Conservation (phyloP, 2,329 filamentous ascomycete species). For the Fusarium sp. region DNA sequence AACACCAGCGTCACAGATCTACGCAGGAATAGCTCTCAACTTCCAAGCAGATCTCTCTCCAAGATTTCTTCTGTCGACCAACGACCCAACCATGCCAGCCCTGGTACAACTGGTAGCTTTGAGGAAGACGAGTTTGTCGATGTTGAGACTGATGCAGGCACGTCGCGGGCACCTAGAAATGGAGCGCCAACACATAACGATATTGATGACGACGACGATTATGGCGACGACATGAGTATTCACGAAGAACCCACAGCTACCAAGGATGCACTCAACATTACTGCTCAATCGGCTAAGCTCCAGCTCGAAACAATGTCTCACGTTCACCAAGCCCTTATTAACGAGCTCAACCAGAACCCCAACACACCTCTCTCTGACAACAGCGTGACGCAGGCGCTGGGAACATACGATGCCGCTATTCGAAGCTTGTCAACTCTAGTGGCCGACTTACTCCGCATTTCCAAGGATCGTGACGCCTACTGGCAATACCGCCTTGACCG, state of each 20-base stretch:
- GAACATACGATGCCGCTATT: conserved; percentile 90
- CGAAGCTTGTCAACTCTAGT: conserved; percentile 87
- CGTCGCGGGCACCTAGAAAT: conserved; percentile 52
- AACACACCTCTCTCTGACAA: conserved; percentile 79
- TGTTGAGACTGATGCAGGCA: conserved; percentile 58
- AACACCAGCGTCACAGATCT: conserved; percentile 63
- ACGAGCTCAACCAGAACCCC: conserved; percentile 75
- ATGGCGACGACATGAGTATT: conserved; percentile 78
- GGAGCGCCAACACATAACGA: conserved; percentile 54
- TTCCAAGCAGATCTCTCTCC: conserved; percentile 49
- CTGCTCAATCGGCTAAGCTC: conserved; percentile 91
- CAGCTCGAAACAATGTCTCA: conserved; percentile 91
- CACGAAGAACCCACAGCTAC: conserved; percentile 78
- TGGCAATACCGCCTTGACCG: conserved; percentile 96
- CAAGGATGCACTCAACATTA: conserved; percentile 97
- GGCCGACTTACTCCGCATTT: conserved; percentile 89
- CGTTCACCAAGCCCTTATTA: conserved; percentile 84
- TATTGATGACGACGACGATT: conserved; percentile 80
- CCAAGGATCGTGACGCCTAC: conserved; percentile 91
- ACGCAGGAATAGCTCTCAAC: conserved; percentile 58
- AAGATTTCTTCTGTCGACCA: conserved; percentile 46
- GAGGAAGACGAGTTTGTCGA: conserved; percentile 67
- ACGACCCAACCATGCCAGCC: conserved; percentile 52
- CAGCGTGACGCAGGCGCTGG: conserved; percentile 79
- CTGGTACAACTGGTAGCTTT: conserved; percentile 61